These are phyloP conservation scores for Gamsiella multidivaricata DNA, from an alignment of 192 early-diverging fungal species.

Conservation along the genomic window DNA sequence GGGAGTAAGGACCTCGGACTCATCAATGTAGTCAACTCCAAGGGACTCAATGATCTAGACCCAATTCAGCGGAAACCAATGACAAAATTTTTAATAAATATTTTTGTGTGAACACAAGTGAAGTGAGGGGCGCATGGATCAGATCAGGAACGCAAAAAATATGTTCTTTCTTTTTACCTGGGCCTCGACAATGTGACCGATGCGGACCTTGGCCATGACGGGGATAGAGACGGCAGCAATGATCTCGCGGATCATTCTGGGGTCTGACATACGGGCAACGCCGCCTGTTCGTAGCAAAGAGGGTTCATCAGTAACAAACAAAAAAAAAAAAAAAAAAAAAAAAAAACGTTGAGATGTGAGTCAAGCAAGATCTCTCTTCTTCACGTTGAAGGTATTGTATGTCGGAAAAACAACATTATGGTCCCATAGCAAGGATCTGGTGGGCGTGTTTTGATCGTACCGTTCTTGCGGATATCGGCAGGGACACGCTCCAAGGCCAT, in stretches of 20 bases:
- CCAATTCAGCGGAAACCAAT: no score
- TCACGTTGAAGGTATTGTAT: no score
- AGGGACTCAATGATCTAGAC: constrained; percentile 88
- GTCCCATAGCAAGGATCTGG: no score
- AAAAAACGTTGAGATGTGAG: not conserved
- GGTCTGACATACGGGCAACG: constrained; percentile 98
- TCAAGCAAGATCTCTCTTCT: no score
- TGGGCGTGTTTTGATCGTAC: constrained; percentile 57
- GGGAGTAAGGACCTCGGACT: constrained; percentile 94
- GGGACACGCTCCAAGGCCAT: constrained; percentile 99
- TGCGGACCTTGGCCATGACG: constrained; percentile 98
- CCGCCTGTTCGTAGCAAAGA: constrained; percentile 75
- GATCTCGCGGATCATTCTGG: constrained; percentile 97
- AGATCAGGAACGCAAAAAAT: no score
- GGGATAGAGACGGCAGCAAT: constrained; percentile 95
- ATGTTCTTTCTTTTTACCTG: constrained; percentile 62
- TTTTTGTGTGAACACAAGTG: no score
- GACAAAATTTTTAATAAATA: not conserved
- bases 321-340: constrained; percentile 2
- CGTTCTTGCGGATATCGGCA: constrained; percentile 97
- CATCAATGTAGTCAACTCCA: constrained; percentile 97
- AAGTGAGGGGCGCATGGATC: no score
- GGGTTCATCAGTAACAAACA: not conserved
- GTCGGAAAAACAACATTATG: no score
- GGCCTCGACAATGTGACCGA: constrained; percentile 99